Evolutionary conservation across 352 stramenopile genomes (phyloP), one percentile per base, ranked within the genome.

Genomic region (Phytopythium delawarense): DNA sequence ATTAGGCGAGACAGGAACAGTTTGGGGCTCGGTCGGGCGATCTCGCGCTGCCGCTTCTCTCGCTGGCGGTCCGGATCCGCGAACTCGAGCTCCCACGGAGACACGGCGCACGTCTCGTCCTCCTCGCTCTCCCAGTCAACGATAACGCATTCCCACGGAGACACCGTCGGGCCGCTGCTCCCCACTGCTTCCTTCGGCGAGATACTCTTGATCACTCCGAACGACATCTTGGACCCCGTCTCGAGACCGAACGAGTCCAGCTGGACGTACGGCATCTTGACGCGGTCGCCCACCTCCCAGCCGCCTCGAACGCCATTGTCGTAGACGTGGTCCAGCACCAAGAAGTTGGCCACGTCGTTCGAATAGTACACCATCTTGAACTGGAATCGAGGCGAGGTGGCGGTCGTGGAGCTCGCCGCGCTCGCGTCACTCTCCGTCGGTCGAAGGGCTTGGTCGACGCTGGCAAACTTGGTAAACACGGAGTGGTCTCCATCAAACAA

Each of bases 251-350:
- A 64, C 21, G 75, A 50, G 50, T 93, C 74, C 16, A 94, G 48
- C 46, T 87, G 73, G 30, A 92, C 77, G 60, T 82, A 88, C 12
- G 84, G 81, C 71, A 89, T 89, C 55, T 87, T 76, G 18, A 96
- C 75, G 7, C 80, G 75, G 57, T 96, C 82, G 13, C 83, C 83
- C 9, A 88, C 59, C n/a, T 69, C 62, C 84, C 86, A 94, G 12
- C 73, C 71, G 13, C 73, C 74, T n/a, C 74, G 79, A n/a, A 96
- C 79, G 18, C 87, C 87, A 49, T 68, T 87, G 45, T 94, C 85
- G 49, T 89, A 96, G 8, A 80, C 65, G 56, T 95, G 82, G 57
- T 94, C 80, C n/a, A 96, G 65, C 32, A 96, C 73, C 30, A 96
- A 53, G 51, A 96, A 96, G 51, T 95, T 94, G 6, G 87, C 79